Percentiles rank a stretch among this genome's conserved stretches.
phyloP scores from a whole-genome alignment of 176 grass and related monocot species.

The Cenchrus purpureus region DNA sequence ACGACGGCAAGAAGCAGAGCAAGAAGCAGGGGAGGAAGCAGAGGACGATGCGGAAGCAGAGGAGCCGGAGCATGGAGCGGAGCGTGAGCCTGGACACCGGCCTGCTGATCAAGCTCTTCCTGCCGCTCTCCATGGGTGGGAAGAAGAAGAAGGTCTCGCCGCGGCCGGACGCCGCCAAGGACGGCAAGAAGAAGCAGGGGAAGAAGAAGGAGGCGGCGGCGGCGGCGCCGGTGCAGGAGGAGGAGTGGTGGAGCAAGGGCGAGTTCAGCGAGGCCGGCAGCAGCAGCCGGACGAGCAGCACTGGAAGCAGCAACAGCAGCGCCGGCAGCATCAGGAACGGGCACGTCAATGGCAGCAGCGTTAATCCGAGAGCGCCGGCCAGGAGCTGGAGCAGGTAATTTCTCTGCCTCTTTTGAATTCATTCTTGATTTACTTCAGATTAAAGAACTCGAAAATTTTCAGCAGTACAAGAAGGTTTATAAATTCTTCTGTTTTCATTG shows the following conservation, averaged over 20 bases:
- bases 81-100: slow-evolving; percentile 65
- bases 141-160: slow-evolving; percentile 75
- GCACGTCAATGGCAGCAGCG: slow-evolving; percentile 6
- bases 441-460: not conserved
- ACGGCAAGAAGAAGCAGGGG: slow-evolving; percentile 12
- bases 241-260: slow-evolving; percentile 72
- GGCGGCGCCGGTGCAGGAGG: not conserved
- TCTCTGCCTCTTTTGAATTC: not conserved
- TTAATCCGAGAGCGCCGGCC: not conserved
- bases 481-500: not conserved
- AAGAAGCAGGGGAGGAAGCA: slow-evolving; percentile 37
- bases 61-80: slow-evolving; percentile 53
- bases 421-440: not conserved
- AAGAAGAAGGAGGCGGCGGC: not conserved
- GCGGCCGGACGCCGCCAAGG: slow-evolving; percentile 36
- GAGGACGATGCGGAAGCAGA: slow-evolving; percentile 41
- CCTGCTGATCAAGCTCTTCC: slow-evolving; percentile 74
- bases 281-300: slow-evolving; percentile 72
- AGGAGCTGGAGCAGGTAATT: slow-evolving; percentile 54
- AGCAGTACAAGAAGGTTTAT: not conserved
- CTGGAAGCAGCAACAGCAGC: slow-evolving; percentile 46
- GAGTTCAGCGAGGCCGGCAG: slow-evolving; percentile 55
- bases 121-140: slow-evolving; percentile 53
- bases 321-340: slow-evolving; percentile 32
- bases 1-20: slow-evolving; percentile 24